Percentiles rank a stretch among this genome's conserved stretches.
Evolutionary conservation across 1,284 basidiomycete species (phyloP).

Genomic region (Quambalaria eucalypti): DNA sequence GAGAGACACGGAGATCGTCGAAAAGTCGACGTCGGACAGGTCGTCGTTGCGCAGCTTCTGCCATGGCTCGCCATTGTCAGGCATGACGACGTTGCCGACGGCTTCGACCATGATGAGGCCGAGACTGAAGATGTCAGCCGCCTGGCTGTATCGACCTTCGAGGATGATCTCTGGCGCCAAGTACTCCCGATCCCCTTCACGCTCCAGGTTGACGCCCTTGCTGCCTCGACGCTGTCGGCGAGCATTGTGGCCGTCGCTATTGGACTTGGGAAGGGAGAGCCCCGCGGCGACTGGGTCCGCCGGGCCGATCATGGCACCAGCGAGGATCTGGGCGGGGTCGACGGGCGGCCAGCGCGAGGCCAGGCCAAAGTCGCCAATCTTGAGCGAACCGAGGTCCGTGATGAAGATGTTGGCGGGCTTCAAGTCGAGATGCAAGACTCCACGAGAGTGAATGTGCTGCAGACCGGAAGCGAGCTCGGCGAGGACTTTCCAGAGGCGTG

Average conservation of each 20-base stretch:
- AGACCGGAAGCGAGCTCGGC: slow-evolving; percentile 72
- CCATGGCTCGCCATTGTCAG: slow-evolving; percentile 92
- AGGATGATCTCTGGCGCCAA: slow-evolving; percentile 89
- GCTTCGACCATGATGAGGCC: slow-evolving; percentile 93
- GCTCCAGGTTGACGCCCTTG: slow-evolving; percentile 50
- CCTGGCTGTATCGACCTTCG: slow-evolving; percentile 78
- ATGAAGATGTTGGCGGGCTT: slow-evolving; percentile 97
- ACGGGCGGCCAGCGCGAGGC: slow-evolving; percentile 42
- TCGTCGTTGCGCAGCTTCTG: slow-evolving; percentile 84
- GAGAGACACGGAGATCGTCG: slow-evolving; percentile 51
- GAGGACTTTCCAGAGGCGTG: slow-evolving; percentile 91
- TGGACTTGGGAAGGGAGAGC: background rate
- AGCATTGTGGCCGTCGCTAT: background rate
- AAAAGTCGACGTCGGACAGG: slow-evolving; percentile 73
- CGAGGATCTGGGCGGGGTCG: slow-evolving; percentile 29
- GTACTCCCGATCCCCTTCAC: slow-evolving; percentile 94
- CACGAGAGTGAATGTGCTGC: slow-evolving; percentile 75
- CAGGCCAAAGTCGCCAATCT: slow-evolving; percentile 93
- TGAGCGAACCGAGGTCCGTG: slow-evolving; percentile 77
- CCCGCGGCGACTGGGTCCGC: slow-evolving; percentile 3
- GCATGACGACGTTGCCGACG: slow-evolving; percentile 88
- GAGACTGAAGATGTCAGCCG: slow-evolving; percentile 92
- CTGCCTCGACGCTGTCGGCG: slow-evolving; percentile 1
- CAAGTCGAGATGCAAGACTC: slow-evolving; percentile 89
- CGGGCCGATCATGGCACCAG: slow-evolving; percentile 29